These are phyloP conservation scores for Sequoiadendron giganteum DNA, from an alignment of 75 land plant genomes.

Conservation along the genomic window DNA sequence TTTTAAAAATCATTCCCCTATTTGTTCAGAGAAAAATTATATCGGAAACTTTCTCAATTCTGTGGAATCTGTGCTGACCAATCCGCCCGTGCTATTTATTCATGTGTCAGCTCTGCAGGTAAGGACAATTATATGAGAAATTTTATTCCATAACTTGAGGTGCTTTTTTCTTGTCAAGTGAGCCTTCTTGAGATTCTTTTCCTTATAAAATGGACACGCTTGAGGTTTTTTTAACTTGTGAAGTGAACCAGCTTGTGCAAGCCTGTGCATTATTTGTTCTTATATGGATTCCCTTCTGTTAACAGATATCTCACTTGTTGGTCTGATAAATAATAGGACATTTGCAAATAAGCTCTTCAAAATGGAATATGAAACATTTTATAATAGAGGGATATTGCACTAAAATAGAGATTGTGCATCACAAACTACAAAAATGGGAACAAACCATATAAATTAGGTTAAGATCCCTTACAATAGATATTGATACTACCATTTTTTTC, in stretches of 20 bases:
- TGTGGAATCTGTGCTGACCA: constrained; percentile 60
- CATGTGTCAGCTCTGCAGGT: constrained; percentile 81
- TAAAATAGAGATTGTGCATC: background rate
- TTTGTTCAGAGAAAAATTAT: constrained; percentile 26
- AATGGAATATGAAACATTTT: background rate
- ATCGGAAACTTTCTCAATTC: constrained; percentile 33
- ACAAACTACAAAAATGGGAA: background rate
- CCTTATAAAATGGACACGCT: background rate
- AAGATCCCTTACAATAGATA: background rate
- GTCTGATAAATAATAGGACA: background rate
- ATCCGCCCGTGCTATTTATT: constrained; percentile 64
- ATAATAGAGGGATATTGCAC: background rate
- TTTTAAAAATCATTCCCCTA: constrained; percentile 46
- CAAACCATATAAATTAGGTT: background rate
- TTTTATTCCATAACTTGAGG: background rate
- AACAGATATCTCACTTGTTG: background rate
- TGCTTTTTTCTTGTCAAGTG: background rate
- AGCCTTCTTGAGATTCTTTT: background rate
- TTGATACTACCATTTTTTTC: background rate
- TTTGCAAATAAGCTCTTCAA: background rate
- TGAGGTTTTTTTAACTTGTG: background rate
- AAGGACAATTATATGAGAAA: background rate
- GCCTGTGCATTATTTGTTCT: background rate
- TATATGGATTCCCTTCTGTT: background rate
- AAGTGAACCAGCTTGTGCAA: background rate